A percentile compares a stretch with the other conserved stretches of the same genome.
Evolutionary conservation across 108 stramenopile genomes (phyloP).

Genomic region (Cyclostephanos tholiformis): DNA sequence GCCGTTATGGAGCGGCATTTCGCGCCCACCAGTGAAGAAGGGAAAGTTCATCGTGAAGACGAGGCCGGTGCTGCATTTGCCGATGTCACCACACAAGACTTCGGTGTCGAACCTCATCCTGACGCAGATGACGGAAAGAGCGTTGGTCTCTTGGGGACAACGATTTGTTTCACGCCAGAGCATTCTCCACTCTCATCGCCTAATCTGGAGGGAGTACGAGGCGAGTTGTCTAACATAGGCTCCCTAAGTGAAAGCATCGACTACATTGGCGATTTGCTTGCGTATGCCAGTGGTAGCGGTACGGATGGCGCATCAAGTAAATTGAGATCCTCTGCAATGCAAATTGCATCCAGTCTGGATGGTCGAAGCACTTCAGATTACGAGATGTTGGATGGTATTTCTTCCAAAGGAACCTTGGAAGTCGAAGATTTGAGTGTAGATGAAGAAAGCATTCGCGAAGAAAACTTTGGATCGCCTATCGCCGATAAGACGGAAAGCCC

Average conservation of each 20-base stretch:
- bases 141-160: conserved; percentile 40
- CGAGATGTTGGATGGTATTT: conserved; percentile 35
- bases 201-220: conserved; percentile 7
- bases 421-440: conserved; percentile 41
- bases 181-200: conserved; percentile 25
- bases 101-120: background rate
- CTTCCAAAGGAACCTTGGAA: conserved; percentile 19
- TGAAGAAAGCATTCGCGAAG: conserved; percentile 12
- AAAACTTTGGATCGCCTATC: background rate
- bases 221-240: background rate
- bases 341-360: conserved; percentile 23
- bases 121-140: conserved; percentile 18
- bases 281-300: background rate
- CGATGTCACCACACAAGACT: background rate
- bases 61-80: background rate
- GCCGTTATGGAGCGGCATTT: conserved; percentile 24
- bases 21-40: background rate
- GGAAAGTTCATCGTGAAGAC: background rate
- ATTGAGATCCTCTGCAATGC: conserved; percentile 14
- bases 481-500: conserved; percentile 2
- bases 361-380: conserved; percentile 24
- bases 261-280: conserved; percentile 28
- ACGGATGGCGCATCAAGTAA: conserved; percentile 5
- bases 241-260: conserved; percentile 14
- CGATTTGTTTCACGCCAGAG: conserved; percentile 52